Evolutionary conservation across 1,284 basidiomycete genomes (phyloP).

Genomic region (Pholiota adiposa): DNA sequence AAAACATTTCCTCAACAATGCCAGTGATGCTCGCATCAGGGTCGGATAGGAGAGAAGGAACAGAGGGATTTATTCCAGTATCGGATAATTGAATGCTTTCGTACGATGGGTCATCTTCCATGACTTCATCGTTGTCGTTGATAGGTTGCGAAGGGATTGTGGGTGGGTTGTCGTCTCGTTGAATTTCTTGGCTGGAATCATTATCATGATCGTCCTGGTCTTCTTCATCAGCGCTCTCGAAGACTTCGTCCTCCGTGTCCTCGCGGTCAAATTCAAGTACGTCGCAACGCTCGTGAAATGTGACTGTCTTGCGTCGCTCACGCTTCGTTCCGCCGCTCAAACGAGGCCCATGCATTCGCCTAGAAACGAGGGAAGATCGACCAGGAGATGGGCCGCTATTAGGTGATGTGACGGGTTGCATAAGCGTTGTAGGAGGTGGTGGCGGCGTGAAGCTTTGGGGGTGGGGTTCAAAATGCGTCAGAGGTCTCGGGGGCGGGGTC

Average conservation of each 20-base stretch:
- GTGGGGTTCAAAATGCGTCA: conserved; percentile 23
- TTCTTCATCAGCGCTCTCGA: conserved; percentile 34
- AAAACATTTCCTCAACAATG: conserved; percentile 65
- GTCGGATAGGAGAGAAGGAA: conserved; percentile 39
- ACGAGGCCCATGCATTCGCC: conserved; percentile 83
- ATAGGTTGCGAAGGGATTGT: conserved; percentile 23
- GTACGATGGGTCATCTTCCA: conserved; percentile 33
- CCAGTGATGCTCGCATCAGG: conserved; percentile 64
- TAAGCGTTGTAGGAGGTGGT: conserved; percentile 28
- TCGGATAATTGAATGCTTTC: conserved; percentile 41
- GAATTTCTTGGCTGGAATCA: conserved; percentile 5
- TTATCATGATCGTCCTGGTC: conserved; percentile 24
- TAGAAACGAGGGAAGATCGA: conserved; percentile 79
- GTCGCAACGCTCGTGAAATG: conserved; percentile 85
- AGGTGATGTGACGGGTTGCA: conserved; percentile 22
- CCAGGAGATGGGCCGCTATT: conserved; percentile 52
- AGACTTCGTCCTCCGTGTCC: conserved; percentile 54
- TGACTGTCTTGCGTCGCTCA: conserved; percentile 79
- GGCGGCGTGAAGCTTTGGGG: conserved; percentile 27
- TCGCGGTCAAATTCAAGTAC: conserved; percentile 85
- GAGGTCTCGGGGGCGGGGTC: conserved; percentile 30
- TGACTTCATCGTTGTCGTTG: conserved; percentile 20
- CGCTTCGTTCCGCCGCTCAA: conserved; percentile 56
- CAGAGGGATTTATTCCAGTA: conserved; percentile 26
- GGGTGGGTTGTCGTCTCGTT: conserved; percentile 32